Evolutionary conservation across 345 rosid genomes (phyloP), one percentile per base, ranked within the genome.

Genomic region (Corymbia maculata): DNA sequence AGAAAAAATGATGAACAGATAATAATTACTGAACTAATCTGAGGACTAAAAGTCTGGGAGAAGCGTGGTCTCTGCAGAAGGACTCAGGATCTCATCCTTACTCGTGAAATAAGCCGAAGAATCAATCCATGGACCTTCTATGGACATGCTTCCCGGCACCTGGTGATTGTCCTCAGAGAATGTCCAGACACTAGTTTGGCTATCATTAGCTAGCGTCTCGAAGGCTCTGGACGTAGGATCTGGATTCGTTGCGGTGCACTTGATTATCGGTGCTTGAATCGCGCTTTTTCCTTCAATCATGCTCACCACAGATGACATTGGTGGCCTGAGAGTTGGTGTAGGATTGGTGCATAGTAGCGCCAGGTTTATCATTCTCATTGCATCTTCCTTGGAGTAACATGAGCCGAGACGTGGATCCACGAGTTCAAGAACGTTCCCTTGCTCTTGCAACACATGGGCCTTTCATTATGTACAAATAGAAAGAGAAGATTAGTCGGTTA

Each of bases 261-360:
- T 97, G 92, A 96, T 90, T 85, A 95, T 49, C 0, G 97, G 96
- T 30, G 98, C 95, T 89, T 96, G 95, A 64, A 97, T 93, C 15
- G 97, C 89, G 55, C 86, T 92, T 87, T 94, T 94, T 52, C 59
- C 59, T 53, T 53, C 59, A 26, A 53, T 24, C 59, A 53, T 21
- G 26, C 59, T 53, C 59, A 53, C 97, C 47, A 93, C 96, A 24
- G 97, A 93, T 51, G 99, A 94, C 98, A 97, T 97, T 36, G 92
- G 85, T 89, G 99, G 99, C 90, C 99, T 93, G 44, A 96, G 80
- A 45, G 98, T 95, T 7, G 99, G 98, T 88, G 99, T 95, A n/a
- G 96, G 94, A 85, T 95, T 97, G 85, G 99, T 95, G 94, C 99
- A 97, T 86, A 95, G 90, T 9, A 97, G 92, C 86, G 95, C 97